Evolutionary conservation across 78 protist genomes (phyloP).

Genomic region (Neovahlkampfia damariscottae): DNA sequence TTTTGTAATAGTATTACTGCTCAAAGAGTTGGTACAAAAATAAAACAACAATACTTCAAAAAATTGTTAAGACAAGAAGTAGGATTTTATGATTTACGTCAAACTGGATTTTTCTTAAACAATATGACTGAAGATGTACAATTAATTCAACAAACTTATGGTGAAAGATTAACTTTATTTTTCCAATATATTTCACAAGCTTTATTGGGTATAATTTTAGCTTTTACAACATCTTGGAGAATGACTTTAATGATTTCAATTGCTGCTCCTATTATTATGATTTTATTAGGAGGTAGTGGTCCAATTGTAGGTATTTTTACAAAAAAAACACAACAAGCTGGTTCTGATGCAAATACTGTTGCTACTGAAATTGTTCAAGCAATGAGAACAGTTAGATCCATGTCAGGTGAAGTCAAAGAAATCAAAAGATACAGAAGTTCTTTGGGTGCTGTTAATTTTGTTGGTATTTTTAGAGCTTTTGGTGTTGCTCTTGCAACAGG

Average conservation of each 20-base stretch:
- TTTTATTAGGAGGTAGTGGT: no score
- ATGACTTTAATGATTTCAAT: background rate
- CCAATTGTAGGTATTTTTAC: background rate
- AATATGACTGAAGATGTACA: background rate
- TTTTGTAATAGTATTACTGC: background rate
- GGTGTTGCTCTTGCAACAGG: background rate
- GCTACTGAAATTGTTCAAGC: background rate
- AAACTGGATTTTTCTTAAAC: background rate
- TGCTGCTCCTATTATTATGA: conserved; percentile 1
- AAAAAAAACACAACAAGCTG: background rate
- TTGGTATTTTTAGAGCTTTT: background rate
- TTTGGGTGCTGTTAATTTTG: background rate
- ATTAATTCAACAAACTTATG: background rate
- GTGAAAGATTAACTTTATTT: background rate
- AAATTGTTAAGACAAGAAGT: background rate
- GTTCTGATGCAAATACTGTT: background rate
- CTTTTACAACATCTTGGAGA: background rate
- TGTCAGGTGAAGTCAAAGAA: background rate
- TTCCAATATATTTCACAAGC: background rate
- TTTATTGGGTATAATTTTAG: background rate
- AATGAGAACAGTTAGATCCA: background rate
- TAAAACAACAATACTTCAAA: background rate
- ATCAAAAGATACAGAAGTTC: background rate
- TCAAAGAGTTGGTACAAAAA: background rate
- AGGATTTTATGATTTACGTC: background rate